phyloP scores from a whole-genome alignment of 139 green algal genomes.

The Chlamydomonas urium region DNA sequence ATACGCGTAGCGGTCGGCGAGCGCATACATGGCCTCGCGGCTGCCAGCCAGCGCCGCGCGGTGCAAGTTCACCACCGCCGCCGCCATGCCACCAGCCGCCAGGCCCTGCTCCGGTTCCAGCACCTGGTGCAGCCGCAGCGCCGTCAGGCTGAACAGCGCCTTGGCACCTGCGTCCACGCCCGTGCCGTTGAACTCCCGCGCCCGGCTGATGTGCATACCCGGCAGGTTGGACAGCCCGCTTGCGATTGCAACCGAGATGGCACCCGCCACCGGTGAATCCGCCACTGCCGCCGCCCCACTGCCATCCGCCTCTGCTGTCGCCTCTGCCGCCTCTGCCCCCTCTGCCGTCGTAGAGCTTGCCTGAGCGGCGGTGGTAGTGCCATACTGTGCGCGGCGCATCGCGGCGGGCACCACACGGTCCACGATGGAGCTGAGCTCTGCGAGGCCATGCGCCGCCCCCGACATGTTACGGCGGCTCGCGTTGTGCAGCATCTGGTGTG shows the following conservation, averaged over 20 bases:
- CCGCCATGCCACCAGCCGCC: not conserved
- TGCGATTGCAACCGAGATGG: not conserved
- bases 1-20: slow-evolving; percentile 25
- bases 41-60: slow-evolving; percentile 23
- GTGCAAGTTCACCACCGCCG: slow-evolving; percentile 14
- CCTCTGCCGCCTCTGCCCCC: not conserved
- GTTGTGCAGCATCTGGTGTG: too few relatives aligned
- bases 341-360: not conserved
- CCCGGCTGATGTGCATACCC: not conserved
- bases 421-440: too few relatives aligned
- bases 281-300: not conserved
- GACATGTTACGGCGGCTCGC: too few relatives aligned
- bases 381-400: too few relatives aligned
- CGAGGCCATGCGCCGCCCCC: too few relatives aligned
- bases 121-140: slow-evolving; percentile 19
- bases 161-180: slow-evolving; percentile 15
- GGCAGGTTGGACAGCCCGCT: not conserved
- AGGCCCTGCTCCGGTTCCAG: slow-evolving; percentile 5
- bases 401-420: too few relatives aligned
- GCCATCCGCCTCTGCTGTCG: not conserved
- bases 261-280: not conserved
- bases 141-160: slow-evolving; percentile 22
- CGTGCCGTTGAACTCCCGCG: not conserved
- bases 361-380: too few relatives aligned
- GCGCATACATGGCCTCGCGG: slow-evolving; percentile 22